Base-by-base conservation (phyloP, 441 rosid genomes). In the Breynia disticha region DNA sequence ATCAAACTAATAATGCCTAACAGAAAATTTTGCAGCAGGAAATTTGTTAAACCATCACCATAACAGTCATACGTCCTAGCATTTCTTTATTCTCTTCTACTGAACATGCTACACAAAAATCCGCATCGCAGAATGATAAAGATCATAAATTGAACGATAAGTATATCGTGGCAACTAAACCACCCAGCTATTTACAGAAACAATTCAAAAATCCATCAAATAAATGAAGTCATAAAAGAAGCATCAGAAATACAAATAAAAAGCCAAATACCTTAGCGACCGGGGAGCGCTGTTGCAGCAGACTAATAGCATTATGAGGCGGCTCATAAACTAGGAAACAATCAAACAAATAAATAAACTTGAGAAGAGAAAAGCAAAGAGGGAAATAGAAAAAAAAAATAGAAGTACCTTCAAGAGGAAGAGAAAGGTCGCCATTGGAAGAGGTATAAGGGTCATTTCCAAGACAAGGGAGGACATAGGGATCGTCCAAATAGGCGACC, bases 401-500 rank as follows among this genome's bases (percentile, higher is more conserved):
- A 2, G 38, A 28, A 44, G 1, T 17, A 88, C 97, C 94, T 73
- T 91, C 95, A 39, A 91, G 91, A 47, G 97, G 82, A 16, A 88
- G 84, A 16, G 82, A 83, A 19, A 91, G 83, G n/a, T 82, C 80
- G 35, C 97, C 95, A 19, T 94, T 86, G 72, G 61, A 50, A 4
- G 87, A 85, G 1, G 82, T 76, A 60, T 80, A 86, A 51, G 98
- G 84, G 22, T 84, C 94, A 55, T 88, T 88, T 6, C 98, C 98
- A 54, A 84, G 79, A 50, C 94, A 91, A 12, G 98, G 98, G 52
- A 91, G 89, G 59, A 82, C 69, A 67, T 67, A 63, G 0, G 75
- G 85, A 63, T 86, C 94, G 55, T 91, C 94, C 38, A 91, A 74
- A 70, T 78, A 86, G 22, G 94, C 87, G 51, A 84, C 56, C 64